Conservation (phyloP, 352 stramenopile genomes). For the Phytophthora cactorum region DNA sequence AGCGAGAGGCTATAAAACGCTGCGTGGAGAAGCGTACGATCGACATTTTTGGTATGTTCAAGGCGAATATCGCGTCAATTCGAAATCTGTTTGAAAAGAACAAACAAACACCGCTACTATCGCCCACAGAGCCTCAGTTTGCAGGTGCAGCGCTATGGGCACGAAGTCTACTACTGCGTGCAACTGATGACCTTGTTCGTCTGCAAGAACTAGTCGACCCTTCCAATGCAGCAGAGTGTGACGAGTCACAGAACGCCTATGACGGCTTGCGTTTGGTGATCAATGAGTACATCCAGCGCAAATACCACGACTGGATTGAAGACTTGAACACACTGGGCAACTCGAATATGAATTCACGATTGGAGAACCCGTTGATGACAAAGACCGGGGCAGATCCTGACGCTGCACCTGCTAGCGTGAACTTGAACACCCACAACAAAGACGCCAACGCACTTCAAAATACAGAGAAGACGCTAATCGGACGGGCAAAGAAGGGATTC, state of each 20-base stretch:
- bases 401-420: conserved; percentile 27
- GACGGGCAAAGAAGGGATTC: conserved; percentile 82
- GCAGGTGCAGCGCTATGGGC: conserved; percentile 94
- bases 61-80: conserved; percentile 75
- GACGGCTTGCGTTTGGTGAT: conserved; percentile 81
- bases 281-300: conserved; percentile 91
- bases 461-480: conserved; percentile 83
- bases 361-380: conserved; percentile 90
- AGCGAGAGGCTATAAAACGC: conserved; percentile 92
- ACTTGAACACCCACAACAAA: conserved; percentile 43
- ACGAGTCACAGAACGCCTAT: conserved; percentile 80
- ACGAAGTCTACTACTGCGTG: conserved; percentile 81
- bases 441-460: conserved; percentile 77
- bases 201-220: conserved; percentile 75
- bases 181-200: conserved; percentile 77
- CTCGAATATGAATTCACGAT: conserved; percentile 75
- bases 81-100: conserved; percentile 94
- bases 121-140: conserved; percentile 92
- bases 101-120: conserved; percentile 82
- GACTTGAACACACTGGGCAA: conserved; percentile 83
- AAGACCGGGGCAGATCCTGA: conserved; percentile 54
- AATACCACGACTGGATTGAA: conserved; percentile 92
- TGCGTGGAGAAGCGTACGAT: conserved; percentile 94
- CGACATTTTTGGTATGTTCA: conserved; percentile 94
- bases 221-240: conserved; percentile 74